Evolutionary conservation across 768 basidiomycete species (phyloP).

Genomic region (Boletus sp.): DNA sequence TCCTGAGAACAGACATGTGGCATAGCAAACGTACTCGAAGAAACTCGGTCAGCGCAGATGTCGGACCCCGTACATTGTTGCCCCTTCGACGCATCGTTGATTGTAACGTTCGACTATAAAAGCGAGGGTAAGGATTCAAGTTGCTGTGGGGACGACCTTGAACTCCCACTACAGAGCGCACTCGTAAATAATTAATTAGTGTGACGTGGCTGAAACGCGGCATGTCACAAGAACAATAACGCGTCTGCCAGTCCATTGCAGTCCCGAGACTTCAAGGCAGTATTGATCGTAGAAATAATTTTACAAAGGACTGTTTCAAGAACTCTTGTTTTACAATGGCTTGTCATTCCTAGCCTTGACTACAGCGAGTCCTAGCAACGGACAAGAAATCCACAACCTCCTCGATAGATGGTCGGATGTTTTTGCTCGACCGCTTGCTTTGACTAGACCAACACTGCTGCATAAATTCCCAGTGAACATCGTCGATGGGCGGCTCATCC

Average conservation of each 20-base stretch:
- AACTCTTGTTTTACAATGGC: not conserved
- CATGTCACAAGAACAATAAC: slow-evolving; percentile 15
- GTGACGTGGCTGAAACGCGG: slow-evolving; percentile 12
- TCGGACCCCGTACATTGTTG: slow-evolving; percentile 76
- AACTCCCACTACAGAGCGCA: not conserved
- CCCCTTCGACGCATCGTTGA: slow-evolving; percentile 27
- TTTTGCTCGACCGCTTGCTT: not conserved
- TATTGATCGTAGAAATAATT: too few species aligned
- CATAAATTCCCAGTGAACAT: slow-evolving; percentile 20
- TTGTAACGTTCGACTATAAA: too few species aligned
- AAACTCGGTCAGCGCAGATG: slow-evolving; percentile 82
- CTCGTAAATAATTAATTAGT: slow-evolving; percentile 15
- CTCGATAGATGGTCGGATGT: slow-evolving; percentile 12
- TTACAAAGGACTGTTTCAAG: too few species aligned
- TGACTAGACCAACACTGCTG: slow-evolving; percentile 29
- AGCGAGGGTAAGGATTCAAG: not conserved
- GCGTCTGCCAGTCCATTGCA: too few species aligned
- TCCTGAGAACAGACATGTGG: slow-evolving; percentile 16
- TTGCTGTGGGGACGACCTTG: not conserved
- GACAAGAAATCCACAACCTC: slow-evolving; percentile 22
- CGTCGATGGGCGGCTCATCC: not conserved
- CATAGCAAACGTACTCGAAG: slow-evolving; percentile 50
- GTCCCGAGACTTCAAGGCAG: too few species aligned
- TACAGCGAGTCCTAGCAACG: not conserved
- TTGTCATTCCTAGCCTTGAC: not conserved